Percentiles rank a stretch among this genome's conserved stretches.
Evolutionary conservation across 73 alveolate genomes (phyloP).

Genomic region (Symbiodinium natans): DNA sequence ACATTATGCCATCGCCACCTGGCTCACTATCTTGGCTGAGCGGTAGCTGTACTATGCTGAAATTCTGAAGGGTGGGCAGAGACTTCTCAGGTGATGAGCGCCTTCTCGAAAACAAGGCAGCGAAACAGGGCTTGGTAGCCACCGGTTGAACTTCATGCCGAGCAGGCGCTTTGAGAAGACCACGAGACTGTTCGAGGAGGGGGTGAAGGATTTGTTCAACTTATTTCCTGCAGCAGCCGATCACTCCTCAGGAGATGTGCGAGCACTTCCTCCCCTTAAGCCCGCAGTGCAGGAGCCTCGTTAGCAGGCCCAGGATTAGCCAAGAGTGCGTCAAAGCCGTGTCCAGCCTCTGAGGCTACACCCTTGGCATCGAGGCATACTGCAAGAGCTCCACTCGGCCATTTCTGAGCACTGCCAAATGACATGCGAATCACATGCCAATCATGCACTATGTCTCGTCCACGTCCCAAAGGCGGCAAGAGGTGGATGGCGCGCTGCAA

Average conservation of each 20-base stretch:
- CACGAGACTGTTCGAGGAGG: not conserved
- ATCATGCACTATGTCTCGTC: too few species aligned
- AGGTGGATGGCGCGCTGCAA: not conserved
- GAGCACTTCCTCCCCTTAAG: constrained; percentile 3
- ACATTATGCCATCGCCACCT: not conserved
- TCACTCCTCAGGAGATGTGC: not conserved
- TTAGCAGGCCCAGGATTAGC: not conserved
- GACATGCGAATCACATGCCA: not conserved
- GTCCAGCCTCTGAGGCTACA: not conserved
- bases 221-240: too few species aligned
- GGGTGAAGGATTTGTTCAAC: not conserved
- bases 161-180: constrained; percentile 1
- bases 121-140: not conserved
- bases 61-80: not conserved
- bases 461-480: not conserved
- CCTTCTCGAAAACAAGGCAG: not conserved
- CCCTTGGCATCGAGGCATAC: constrained; percentile 6
- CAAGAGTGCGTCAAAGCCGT: not conserved
- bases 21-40: not conserved
- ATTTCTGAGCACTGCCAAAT: too few species aligned
- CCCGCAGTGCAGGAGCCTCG: not conserved
- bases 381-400: not conserved
- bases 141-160: not conserved
- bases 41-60: too few species aligned
- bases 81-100: not conserved